phyloP scores from a whole-genome alignment of 2,329 filamentous ascomycete species.

The Diaporthe longicolla region DNA sequence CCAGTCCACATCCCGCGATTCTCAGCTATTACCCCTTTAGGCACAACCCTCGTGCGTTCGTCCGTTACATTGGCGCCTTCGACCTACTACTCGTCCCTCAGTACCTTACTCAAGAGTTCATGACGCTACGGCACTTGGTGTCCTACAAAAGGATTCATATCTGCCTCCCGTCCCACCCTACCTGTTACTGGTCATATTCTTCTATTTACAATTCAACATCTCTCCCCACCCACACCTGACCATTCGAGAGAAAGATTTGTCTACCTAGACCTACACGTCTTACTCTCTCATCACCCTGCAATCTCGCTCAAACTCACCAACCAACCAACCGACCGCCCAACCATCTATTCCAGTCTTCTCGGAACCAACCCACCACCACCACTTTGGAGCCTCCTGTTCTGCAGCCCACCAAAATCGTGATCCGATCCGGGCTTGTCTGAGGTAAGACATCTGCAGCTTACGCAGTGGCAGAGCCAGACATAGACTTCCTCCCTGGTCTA shows the following conservation, averaged over 20 bases:
- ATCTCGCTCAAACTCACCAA: neutral
- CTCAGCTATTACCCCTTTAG: slow-evolving; percentile 43
- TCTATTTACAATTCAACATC: slow-evolving; percentile 21
- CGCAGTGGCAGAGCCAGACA: slow-evolving; percentile 10
- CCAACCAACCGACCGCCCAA: neutral
- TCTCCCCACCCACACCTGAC: neutral
- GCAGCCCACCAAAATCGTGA: slow-evolving; percentile 26
- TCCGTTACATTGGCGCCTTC: slow-evolving; percentile 38
- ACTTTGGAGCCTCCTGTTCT: slow-evolving; percentile 2
- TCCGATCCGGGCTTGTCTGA: slow-evolving; percentile 30
- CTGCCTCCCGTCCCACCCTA: slow-evolving; percentile 34
- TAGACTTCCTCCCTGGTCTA: neutral
- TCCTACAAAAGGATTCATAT: slow-evolving; percentile 41
- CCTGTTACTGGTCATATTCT: slow-evolving; percentile 11
- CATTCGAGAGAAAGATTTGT: slow-evolving; percentile 5
- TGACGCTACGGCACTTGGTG: slow-evolving; percentile 39
- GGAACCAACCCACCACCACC: neutral
- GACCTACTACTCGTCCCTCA: slow-evolving; percentile 23
- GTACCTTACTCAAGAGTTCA: slow-evolving; percentile 20
- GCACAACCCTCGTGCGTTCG: slow-evolving; percentile 40
- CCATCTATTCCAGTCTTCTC: slow-evolving; percentile 1
- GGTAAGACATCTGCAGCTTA: slow-evolving; percentile 40
- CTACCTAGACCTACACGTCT: neutral
- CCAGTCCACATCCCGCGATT: slow-evolving; percentile 40
- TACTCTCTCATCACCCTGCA: slow-evolving; percentile 1